Evolutionary conservation across 805 yeast species (phyloP).

Genomic region (Kluyveromyces nonfermentans): DNA sequence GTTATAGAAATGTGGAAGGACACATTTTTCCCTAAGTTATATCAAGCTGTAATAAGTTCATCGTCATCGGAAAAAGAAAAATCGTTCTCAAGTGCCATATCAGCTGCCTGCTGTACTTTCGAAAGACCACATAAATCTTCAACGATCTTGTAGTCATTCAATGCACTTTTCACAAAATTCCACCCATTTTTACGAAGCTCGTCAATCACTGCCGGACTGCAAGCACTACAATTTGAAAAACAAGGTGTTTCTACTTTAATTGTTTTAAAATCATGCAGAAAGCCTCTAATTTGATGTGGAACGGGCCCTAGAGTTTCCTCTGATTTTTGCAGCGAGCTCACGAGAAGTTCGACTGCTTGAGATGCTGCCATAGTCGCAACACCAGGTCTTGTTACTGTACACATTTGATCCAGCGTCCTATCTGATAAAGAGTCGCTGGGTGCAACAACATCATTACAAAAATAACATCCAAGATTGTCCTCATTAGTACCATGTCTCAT

Average conservation of each 20-base stretch:
- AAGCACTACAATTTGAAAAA: constrained; percentile 78
- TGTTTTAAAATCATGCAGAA: constrained; percentile 54
- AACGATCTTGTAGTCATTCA: constrained; percentile 55
- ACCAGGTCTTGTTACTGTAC: constrained; percentile 97
- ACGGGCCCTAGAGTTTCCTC: constrained; percentile 48
- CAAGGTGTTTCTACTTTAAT: constrained; percentile 61
- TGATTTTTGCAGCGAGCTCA: constrained; percentile 51
- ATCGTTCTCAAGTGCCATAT: constrained; percentile 19
- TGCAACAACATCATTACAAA: constrained; percentile 92
- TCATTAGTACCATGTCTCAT: constrained; percentile 75
- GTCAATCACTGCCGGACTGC: constrained; percentile 53
- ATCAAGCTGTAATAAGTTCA: not conserved
- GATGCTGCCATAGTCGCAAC: constrained; percentile 84
- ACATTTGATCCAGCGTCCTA: constrained; percentile 92
- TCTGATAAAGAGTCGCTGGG: constrained; percentile 84
- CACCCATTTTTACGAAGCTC: constrained; percentile 52
- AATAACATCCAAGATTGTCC: constrained; percentile 75
- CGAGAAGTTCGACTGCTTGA: constrained; percentile 73
- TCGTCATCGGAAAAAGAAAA: constrained; percentile 5
- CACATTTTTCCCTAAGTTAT: no score
- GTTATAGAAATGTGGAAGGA: no score
- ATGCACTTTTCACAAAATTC: constrained; percentile 69
- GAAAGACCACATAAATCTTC: constrained; percentile 75
- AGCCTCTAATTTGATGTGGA: constrained; percentile 92
- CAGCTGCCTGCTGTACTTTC: constrained; percentile 54